These are phyloP conservation scores for Coemansia guatemalensis DNA, from an alignment of 192 early-diverging fungal species.

Conservation along the genomic window DNA sequence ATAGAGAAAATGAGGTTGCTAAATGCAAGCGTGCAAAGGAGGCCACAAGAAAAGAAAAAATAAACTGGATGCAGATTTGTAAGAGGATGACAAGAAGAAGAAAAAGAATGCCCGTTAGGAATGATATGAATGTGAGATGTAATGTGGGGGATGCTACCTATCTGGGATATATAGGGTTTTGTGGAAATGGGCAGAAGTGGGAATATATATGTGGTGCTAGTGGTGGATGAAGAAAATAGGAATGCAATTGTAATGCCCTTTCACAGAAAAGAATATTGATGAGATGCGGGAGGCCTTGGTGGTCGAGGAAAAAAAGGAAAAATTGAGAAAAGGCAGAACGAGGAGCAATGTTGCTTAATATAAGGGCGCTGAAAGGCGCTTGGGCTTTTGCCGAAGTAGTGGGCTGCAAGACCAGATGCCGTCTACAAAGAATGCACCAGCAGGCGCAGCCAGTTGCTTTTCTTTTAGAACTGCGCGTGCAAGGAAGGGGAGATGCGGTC, in stretches of 20 bases:
- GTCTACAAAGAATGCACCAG: conserved; percentile 13
- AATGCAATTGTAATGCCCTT: conserved; percentile 24
- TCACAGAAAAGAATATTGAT: conserved; percentile 8
- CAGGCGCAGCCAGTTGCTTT: conserved; percentile 1
- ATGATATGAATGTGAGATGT: conserved; percentile 6
- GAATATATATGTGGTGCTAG: background rate
- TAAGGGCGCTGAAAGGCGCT: conserved; percentile 1
- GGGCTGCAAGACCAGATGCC: background rate
- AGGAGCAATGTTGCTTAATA: conserved; percentile 7
- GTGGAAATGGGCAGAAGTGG: conserved; percentile 5
- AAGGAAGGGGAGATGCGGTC: conserved; percentile 6
- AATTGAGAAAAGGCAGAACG: background rate
- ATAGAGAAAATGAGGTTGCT: conserved; percentile 4
- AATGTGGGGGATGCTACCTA: conserved; percentile 4
- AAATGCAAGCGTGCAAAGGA: conserved; percentile 3
- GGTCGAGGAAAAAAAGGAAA: conserved; percentile 10
- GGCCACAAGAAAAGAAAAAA: conserved; percentile 1
- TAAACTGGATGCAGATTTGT: conserved; percentile 3
- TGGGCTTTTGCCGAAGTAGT: background rate
- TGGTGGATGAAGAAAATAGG: conserved; percentile 12
- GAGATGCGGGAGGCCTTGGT: conserved; percentile 7
- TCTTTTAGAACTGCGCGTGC: conserved; percentile 5
- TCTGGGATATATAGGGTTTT: background rate
- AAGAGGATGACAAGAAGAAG: background rate
- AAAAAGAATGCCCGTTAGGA: background rate